Percentiles rank a stretch among this genome's conserved stretches.
phyloP scores from a whole-genome alignment of 805 yeast genomes.

The Wickerhamiella lipophila region DNA sequence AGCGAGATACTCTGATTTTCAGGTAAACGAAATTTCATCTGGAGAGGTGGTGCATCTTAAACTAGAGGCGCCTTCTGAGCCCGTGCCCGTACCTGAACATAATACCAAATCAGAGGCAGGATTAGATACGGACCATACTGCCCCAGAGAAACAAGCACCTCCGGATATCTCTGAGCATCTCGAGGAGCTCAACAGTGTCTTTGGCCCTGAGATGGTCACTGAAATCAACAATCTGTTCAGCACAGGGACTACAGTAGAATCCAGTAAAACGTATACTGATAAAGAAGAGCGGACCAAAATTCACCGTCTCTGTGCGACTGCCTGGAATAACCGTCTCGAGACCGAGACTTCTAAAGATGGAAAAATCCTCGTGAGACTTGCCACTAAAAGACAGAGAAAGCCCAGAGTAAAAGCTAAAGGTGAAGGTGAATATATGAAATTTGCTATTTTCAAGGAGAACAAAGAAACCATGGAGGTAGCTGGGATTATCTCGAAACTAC shows the following conservation, averaged over 20 bases:
- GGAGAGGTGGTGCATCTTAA: slow-evolving; percentile 61
- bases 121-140: too few species aligned
- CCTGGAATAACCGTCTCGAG: slow-evolving; percentile 64
- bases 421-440: slow-evolving; percentile 41
- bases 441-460: slow-evolving; percentile 81
- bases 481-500: slow-evolving; percentile 52
- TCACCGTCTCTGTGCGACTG: slow-evolving; percentile 63
- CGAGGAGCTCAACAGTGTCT: slow-evolving; percentile 35
- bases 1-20: slow-evolving; percentile 83
- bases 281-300: slow-evolving; percentile 64
- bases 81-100: slow-evolving; percentile 20
- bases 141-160: neutral
- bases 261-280: slow-evolving; percentile 44
- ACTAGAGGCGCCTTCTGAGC: slow-evolving; percentile 32
- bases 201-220: slow-evolving; percentile 51
- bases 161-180: slow-evolving; percentile 30
- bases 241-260: slow-evolving; percentile 46
- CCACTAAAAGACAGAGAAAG: slow-evolving; percentile 19
- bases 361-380: slow-evolving; percentile 44
- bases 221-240: slow-evolving; percentile 43
- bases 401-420: slow-evolving; percentile 2
- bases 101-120: neutral
- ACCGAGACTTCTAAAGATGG: slow-evolving; percentile 47
- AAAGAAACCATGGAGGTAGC: slow-evolving; percentile 97
- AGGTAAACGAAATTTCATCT: slow-evolving; percentile 74